These are phyloP conservation scores for Aspergillus novofumigatus DNA, from an alignment of 2,329 filamentous ascomycete genomes.

Conservation along the genomic window DNA sequence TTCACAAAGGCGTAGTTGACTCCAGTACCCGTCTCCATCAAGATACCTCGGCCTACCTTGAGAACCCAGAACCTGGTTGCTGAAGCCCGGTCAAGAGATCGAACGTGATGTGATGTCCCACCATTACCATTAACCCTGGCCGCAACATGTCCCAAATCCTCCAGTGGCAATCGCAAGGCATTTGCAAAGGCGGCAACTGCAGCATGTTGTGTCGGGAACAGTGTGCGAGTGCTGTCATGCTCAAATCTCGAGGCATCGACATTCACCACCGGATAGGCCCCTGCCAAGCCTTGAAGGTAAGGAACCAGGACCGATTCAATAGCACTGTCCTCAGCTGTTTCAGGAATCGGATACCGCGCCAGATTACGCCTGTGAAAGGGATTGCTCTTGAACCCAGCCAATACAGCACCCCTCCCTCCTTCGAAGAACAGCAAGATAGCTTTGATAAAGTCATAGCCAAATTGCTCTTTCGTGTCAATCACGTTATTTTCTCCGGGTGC, in stretches of 20 bases:
- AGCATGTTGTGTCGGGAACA: constrained; percentile 51
- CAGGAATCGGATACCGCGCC: constrained; percentile 50
- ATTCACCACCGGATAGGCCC: constrained; percentile 49
- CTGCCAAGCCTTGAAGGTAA: constrained; percentile 54
- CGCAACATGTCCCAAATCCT: constrained; percentile 44
- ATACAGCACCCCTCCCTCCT: constrained; percentile 51
- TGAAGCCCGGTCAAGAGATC: constrained; percentile 30
- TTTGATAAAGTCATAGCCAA: constrained; percentile 62
- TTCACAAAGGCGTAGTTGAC: constrained; percentile 57
- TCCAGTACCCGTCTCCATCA: constrained; percentile 54
- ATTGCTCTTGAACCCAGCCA: constrained; percentile 54
- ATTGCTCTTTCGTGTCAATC: constrained; percentile 45
- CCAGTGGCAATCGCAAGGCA: constrained; percentile 51
- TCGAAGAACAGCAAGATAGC: constrained; percentile 61
- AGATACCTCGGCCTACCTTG: constrained; percentile 55
- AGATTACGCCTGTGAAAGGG: constrained; percentile 37
- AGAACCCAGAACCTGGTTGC: constrained; percentile 54
- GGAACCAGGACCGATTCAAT: constrained; percentile 57
- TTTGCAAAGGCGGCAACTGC: constrained; percentile 56
- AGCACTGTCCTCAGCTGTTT: constrained; percentile 47
- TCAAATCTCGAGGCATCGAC: constrained; percentile 58
- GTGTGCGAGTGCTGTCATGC: constrained; percentile 48
- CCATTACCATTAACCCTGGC: constrained; percentile 21
- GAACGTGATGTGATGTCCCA: constrained; percentile 19
- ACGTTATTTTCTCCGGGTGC: constrained; percentile 42